Base-by-base conservation (phyloP, 1,284 basidiomycete genomes). In the Porogramme epimiltina region DNA sequence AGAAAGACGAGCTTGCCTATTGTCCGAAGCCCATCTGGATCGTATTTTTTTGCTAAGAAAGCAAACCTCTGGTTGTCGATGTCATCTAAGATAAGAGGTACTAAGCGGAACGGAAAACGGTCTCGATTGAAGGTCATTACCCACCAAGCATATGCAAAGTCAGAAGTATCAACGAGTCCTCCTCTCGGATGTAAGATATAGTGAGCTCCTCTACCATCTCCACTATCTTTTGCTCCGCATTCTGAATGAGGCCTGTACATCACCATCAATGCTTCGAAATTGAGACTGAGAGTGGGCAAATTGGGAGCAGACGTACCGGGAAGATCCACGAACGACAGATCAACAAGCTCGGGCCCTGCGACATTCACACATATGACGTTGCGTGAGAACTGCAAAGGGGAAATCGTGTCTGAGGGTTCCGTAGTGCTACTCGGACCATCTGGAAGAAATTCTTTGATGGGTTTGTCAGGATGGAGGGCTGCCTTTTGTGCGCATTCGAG, bases 31-130 rank as follows among this genome's bases (percentile, higher is more conserved):
- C 83, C 84, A 0, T 63, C 49, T 0, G 78, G 74, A 61, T 87
- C 85, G 2, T 70, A 78, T 3, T 73, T 66, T 47, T 66, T 73
- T 0, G 84, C 85, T 0, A 87, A 66, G 2, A 59, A 70, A 1
- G 82, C 71, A 0, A 85, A 81, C 51, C 72, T 72, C 55, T 86
- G 84, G 56, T 84, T 87, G 48, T 87, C 77, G 19, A 85, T 78
- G 41, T 87, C 85, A 42, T 85, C 85, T 87, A 42, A 23, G n/a
- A n/a, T n/a, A n/a, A n/a, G n/a, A n/a, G n/a, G n/a, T n/a, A n/a
- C n/a, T n/a, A n/a, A n/a, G n/a, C n/a, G n/a, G n/a, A n/a, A n/a
- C n/a, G n/a, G n/a, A n/a, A n/a, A n/a, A n/a, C 19, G 4, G 24
- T 3, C 59, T 66, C 54, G 34, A 37, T 26, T 18, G 4, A 31